Percentiles rank a stretch among this genome's conserved stretches.
These are phyloP conservation scores for Dryas alaskensis DNA, from an alignment of 306 rosid genomes.

Conservation along the genomic window DNA sequence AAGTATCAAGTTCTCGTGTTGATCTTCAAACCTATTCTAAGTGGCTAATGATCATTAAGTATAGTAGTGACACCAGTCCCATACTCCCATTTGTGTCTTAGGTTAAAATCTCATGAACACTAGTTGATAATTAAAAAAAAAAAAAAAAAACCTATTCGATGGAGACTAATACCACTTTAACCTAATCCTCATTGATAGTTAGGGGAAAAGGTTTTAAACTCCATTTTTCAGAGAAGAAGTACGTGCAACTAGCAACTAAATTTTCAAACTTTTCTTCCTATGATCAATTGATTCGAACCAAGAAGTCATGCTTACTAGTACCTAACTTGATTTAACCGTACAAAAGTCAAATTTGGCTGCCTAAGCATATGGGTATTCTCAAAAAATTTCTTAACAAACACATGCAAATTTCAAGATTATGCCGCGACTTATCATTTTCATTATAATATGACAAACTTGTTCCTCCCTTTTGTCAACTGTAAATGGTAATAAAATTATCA, in stretches of 20 bases:
- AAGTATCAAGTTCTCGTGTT: too few relatives aligned
- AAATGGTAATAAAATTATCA: background rate
- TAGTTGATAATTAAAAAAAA: too few relatives aligned
- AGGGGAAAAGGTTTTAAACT: background rate
- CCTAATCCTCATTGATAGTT: background rate
- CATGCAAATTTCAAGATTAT: background rate
- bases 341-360: conserved; percentile 20
- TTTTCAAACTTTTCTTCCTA: background rate
- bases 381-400: background rate
- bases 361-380: background rate
- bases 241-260: background rate
- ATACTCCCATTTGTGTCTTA: too few relatives aligned
- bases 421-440: background rate
- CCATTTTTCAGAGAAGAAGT: background rate
- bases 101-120: too few relatives aligned
- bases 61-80: too few relatives aligned
- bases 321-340: too few relatives aligned
- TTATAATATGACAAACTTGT: background rate
- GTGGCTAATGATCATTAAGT: too few relatives aligned
- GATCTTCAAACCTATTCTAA: too few relatives aligned
- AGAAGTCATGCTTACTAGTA: background rate
- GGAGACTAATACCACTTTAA: too few relatives aligned
- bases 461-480: conserved; percentile 15
- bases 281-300: background rate
- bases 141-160: too few relatives aligned